A percentile compares a stretch with the other conserved stretches of the same genome.
These are phyloP conservation scores for Penicillium fimorum DNA, from an alignment of 495 filamentous ascomycete species.

Conservation along the genomic window DNA sequence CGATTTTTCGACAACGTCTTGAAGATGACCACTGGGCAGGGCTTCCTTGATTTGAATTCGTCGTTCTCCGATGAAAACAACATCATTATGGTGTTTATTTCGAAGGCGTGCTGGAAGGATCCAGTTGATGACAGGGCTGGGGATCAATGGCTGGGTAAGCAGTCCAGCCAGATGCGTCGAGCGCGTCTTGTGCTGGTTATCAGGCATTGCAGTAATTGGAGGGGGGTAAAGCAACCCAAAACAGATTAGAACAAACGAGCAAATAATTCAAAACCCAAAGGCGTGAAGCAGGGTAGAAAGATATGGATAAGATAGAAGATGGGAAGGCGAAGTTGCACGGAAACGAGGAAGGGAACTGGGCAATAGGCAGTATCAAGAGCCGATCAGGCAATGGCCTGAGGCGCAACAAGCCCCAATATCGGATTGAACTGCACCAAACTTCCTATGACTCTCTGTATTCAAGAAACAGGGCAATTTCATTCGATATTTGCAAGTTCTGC, in stretches of 20 bases:
- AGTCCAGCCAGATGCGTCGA: conserved; percentile 50
- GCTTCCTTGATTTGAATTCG: conserved; percentile 61
- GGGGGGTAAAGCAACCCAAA: background rate
- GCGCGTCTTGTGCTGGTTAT: background rate
- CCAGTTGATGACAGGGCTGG: conserved; percentile 71
- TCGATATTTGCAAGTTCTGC: background rate
- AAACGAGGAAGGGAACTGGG: background rate
- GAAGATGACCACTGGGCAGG: conserved; percentile 59
- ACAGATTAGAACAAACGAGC: background rate
- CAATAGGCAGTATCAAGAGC: background rate
- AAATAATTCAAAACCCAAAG: background rate
- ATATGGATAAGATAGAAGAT: too few species aligned
- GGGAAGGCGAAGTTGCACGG: background rate
- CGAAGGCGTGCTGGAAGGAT: conserved; percentile 79
- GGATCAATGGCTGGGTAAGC: conserved; percentile 71
- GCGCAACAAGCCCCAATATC: background rate
- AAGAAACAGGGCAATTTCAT: background rate
- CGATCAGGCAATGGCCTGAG: background rate
- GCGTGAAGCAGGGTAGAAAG: background rate
- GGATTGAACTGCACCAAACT: background rate
- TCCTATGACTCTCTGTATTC: background rate
- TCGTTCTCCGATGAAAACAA: conserved; percentile 82
- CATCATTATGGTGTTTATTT: conserved; percentile 69
- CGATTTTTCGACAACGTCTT: conserved; percentile 66
- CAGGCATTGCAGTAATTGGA: background rate